Base-by-base conservation (phyloP, 306 rosid species). In the Rosa persica region DNA sequence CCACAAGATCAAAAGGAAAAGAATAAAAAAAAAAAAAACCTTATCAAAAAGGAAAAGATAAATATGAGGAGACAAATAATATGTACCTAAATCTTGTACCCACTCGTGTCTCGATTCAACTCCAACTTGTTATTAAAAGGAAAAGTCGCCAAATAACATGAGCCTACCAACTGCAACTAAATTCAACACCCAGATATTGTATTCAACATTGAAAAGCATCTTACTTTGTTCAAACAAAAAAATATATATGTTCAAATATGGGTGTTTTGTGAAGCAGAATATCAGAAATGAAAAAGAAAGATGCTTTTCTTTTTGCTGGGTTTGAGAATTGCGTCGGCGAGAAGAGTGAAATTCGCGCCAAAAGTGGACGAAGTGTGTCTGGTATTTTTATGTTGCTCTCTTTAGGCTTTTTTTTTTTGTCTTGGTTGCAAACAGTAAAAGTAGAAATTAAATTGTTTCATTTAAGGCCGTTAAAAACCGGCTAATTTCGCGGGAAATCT, bases 401-500 rank as follows among this genome's bases (percentile, higher is more conserved):
- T 71, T 27, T 48, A 13, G 20, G 9, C 15, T 5, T 44, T 19
- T 7, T 19, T 7, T 70, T 27, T 3, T 4, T 20, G 5, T 38
- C 49, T 5, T 22, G 62, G 48, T 15, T 27, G 30, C 30, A 12
- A 0, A 2, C 52, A 3, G 11, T 27, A 62, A 57, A 71, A 54
- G 48, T 23, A 39, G 67, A n/a, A 62, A 70, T 17, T 51, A 57
- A 39, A 66, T 78, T 1, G 43, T 30, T 20, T 30, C 36, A 46
- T 73, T 78, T 68, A 40, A 19, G 78, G 73, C 39, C 62, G 70
- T 44, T 78, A 71, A 83, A 74, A 72, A 87, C 81, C 85, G 81
- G 78, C 80, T 54, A 75, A 74, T 90, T 87, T 83, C 71, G 88
- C 90, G 89, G 91, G 90, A 88, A 88, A 87, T 80, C 83, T 87